Evolutionary conservation across 2,329 filamentous ascomycete genomes (phyloP), one percentile per base, ranked within the genome.

Genomic region (Aspergillus luchuensis): DNA sequence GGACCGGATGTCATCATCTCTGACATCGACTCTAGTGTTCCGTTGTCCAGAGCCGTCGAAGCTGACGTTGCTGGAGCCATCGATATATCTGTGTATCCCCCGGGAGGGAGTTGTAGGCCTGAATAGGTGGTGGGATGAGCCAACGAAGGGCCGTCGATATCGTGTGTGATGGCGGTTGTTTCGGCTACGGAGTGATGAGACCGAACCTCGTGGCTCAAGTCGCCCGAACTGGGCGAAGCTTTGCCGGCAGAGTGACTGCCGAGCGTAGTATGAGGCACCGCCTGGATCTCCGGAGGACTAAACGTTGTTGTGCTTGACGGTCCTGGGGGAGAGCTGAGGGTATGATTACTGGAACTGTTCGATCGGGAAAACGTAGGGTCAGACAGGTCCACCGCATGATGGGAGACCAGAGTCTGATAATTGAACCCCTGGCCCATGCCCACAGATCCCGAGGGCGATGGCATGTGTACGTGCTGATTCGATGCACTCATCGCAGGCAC

Each of bases 321-420:
- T 19, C 67, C 62, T 19, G 70, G 66, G 2, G 68, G 66, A 13
- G 74, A 72, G 56, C 67, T 71, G 55, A 71, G 65, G 7, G 67
- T 63, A 59, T 71, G 71, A 58, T 67, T 74, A 45, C 69, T 69
- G 4, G 63, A 56, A 45, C 69, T 72, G 50, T 68, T 64, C 8
- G 71, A 66, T 21, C 70, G 72, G 52, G 72, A 60, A 38, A 70
- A 61, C 6, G 64, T 56, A n/a, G 66, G 59, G n/a, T 73, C 69
- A 3, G 72, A 58, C 15, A 57, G 59, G 7, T 65, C 62, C 49
- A 68, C 60, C 15, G 57, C 59, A 19, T 64, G 63, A 8, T 73
- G 73, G 10, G 72, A 66, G 10, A 66, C 66, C 25, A 69, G 60
- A 11, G 70, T 65, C 38, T 67, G 71, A 50, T 71, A 75, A 30